Conservation (phyloP, 179 eudicot genomes). For the Patellifolia procumbens region DNA sequence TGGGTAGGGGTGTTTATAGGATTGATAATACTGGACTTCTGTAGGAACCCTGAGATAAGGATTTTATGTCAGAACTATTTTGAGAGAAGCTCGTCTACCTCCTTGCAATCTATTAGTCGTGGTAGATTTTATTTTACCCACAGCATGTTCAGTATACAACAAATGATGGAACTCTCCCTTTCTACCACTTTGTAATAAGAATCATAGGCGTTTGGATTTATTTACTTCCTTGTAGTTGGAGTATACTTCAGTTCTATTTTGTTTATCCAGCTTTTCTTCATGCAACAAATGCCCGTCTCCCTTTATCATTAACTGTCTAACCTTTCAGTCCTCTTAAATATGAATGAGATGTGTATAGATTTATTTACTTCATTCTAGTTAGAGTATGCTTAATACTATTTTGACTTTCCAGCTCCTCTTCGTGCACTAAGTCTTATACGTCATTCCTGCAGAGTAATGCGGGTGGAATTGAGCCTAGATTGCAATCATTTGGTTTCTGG, state of each 20-base stretch:
- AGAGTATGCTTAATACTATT: not conserved
- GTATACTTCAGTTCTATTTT: too few relatives aligned
- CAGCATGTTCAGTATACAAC: not conserved
- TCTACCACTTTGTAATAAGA: too few relatives aligned
- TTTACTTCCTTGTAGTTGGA: too few relatives aligned
- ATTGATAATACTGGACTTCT: not conserved
- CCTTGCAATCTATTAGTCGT: not conserved
- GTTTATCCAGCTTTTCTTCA: too few relatives aligned
- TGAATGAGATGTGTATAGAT: not conserved
- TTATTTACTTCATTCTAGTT: not conserved
- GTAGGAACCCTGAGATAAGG: not conserved
- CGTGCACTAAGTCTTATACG: not conserved
- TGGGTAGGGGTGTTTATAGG: not conserved
- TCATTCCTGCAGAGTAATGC: constrained; percentile 53
- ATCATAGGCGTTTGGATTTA: too few relatives aligned
- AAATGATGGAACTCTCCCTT: too few relatives aligned
- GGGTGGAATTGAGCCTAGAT: constrained; percentile 63
- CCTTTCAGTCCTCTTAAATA: not conserved
- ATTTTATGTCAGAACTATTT: not conserved
- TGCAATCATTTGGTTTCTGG: constrained; percentile 68
- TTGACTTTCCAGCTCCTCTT: not conserved
- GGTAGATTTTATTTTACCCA: constrained; percentile 9
- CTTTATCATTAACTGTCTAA: not conserved
- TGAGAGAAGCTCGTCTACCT: not conserved
- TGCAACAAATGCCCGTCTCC: not conserved